Percentiles rank a stretch among this genome's conserved stretches.
phyloP scores from a whole-genome alignment of 2,329 filamentous ascomycete species.

The Pseudopithomyces maydicus region DNA sequence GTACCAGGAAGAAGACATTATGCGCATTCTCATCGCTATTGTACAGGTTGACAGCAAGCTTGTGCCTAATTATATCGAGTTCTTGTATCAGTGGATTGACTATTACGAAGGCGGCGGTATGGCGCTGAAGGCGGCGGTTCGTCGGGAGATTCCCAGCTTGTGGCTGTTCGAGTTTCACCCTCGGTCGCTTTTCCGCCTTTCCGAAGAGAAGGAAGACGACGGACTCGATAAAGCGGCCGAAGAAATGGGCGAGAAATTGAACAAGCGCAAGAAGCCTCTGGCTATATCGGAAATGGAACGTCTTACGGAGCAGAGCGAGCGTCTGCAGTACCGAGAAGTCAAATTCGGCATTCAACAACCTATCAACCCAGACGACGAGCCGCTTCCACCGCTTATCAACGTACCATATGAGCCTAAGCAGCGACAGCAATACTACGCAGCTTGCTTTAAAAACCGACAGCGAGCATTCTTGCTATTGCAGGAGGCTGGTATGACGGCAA shows the following conservation, averaged over 20 bases:
- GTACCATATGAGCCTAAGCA: slow-evolving; percentile 28
- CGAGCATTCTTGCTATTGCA: slow-evolving; percentile 34
- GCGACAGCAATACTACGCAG: slow-evolving; percentile 32
- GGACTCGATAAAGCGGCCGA: slow-evolving; percentile 17
- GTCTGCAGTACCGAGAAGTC: slow-evolving; percentile 38
- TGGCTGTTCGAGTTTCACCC: slow-evolving; percentile 43
- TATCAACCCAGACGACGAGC: slow-evolving; percentile 21
- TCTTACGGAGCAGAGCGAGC: slow-evolving; percentile 31
- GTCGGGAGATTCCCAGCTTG: slow-evolving; percentile 39
- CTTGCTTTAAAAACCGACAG: slow-evolving; percentile 39
- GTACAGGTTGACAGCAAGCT: slow-evolving; percentile 30
- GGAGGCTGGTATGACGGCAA: slow-evolving; percentile 34
- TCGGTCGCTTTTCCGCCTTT: slow-evolving; percentile 17
- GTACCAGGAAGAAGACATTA: slow-evolving; percentile 32
- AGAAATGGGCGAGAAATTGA: slow-evolving; percentile 23
- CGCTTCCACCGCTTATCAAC: slow-evolving; percentile 37
- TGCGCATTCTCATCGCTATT: slow-evolving; percentile 38
- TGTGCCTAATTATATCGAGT: slow-evolving; percentile 43
- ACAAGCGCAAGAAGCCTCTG: slow-evolving; percentile 27
- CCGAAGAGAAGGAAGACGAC: not conserved
- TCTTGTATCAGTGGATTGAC: slow-evolving; percentile 41
- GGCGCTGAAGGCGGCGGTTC: slow-evolving; percentile 37
- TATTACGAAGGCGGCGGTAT: slow-evolving; percentile 37
- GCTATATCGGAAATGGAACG: slow-evolving; percentile 29
- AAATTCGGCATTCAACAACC: slow-evolving; percentile 37